These are phyloP conservation scores for Vanilla planifolia DNA, from an alignment of 106 monocot genomes.

Conservation along the genomic window DNA sequence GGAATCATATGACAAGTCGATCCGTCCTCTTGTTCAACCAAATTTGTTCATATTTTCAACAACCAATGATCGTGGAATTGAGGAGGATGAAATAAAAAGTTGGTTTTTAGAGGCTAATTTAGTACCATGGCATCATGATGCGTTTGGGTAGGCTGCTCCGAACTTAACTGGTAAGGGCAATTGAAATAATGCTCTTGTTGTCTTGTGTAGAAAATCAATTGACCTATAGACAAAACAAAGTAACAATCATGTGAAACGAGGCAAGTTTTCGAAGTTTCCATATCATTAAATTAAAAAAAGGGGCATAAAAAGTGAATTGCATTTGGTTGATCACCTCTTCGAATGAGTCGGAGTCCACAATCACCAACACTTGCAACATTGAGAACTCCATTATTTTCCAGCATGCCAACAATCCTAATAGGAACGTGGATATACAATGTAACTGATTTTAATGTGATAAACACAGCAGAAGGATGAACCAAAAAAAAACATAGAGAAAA, in stretches of 20 bases:
- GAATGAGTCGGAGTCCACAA: slow-evolving; percentile 76
- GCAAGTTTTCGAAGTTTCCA: background rate
- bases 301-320: background rate
- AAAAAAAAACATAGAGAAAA: too few species aligned
- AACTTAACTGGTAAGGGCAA: slow-evolving; percentile 95
- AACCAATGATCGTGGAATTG: background rate
- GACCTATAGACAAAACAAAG: slow-evolving; percentile 28
- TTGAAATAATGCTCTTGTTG: slow-evolving; percentile 95
- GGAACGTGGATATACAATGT: too few species aligned
- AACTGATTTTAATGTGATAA: too few species aligned
- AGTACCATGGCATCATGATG: slow-evolving; percentile 78
- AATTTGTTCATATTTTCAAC: too few species aligned
- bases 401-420: slow-evolving; percentile 73
- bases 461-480: slow-evolving; percentile 13
- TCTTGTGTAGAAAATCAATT: slow-evolving; percentile 53
- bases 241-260: too few species aligned
- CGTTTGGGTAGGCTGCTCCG: slow-evolving; percentile 68
- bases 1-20: too few species aligned
- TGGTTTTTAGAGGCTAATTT: background rate
- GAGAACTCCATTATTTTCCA: slow-evolving; percentile 68
- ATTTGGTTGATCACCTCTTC: slow-evolving; percentile 38
- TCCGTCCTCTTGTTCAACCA: too few species aligned
- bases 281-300: background rate
- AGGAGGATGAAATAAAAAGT: background rate
- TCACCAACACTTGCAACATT: slow-evolving; percentile 92